Evolutionary conservation across 345 rosid genomes (phyloP).

Genomic region (Arabidopsis arenosa): DNA sequence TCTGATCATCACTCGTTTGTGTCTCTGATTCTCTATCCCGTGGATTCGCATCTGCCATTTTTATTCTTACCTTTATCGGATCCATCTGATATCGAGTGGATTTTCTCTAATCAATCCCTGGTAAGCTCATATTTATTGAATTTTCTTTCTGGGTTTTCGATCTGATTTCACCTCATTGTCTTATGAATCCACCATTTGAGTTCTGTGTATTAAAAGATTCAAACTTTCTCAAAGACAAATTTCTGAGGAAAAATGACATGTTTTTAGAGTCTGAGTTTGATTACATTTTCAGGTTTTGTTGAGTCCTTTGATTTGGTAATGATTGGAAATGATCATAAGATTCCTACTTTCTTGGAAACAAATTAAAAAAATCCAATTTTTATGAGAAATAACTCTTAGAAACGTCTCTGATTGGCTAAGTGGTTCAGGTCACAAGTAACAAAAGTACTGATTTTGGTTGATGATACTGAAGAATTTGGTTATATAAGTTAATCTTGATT

Average conservation of each 20-base stretch:
- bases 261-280: background rate
- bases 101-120: slow-evolving; percentile 27
- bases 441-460: slow-evolving; percentile 7
- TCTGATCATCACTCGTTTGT: slow-evolving; percentile 44
- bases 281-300: background rate
- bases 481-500: background rate
- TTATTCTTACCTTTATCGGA: slow-evolving; percentile 36
- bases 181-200: slow-evolving; percentile 9
- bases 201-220: slow-evolving; percentile 12
- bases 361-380: too few species aligned
- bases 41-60: slow-evolving; percentile 22
- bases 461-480: background rate
- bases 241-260: background rate
- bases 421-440: background rate
- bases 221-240: slow-evolving; percentile 14
- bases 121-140: slow-evolving; percentile 20
- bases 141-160: background rate
- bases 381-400: too few species aligned
- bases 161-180: slow-evolving; percentile 1
- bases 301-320: slow-evolving; percentile 1
- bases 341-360: slow-evolving; percentile 21
- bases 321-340: slow-evolving; percentile 13
- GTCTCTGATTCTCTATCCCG: slow-evolving; percentile 29
- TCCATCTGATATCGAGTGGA: slow-evolving; percentile 23
- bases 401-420: background rate